Base-by-base conservation (phyloP, 139 green algal genomes). In the Yamagishiella unicocca region DNA sequence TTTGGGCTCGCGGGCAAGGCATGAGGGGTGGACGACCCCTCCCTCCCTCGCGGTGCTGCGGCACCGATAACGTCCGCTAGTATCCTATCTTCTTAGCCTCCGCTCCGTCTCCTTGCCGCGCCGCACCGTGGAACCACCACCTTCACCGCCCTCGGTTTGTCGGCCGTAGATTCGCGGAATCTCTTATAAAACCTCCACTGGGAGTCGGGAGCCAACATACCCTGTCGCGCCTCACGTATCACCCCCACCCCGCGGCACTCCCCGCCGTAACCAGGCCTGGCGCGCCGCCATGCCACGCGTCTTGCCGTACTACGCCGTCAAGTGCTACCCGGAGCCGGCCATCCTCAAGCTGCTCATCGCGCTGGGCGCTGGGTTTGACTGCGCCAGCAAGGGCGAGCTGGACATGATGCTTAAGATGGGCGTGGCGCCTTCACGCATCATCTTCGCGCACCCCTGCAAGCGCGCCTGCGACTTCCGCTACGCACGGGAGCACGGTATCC, bases 361-460 rank as follows among this genome's bases (percentile, higher is more conserved):
- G 3, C 81, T 99, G 37, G 97, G 97, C 31, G 92, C 96, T 21
- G 95, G 96, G 24, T 99, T 99, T 77, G 97, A 99, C 91, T 99
- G 96, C 83, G 97, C 97, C 9, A 95, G 86, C n/a, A 92, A 95
- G 46, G 93, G 93, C 0, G 97, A 99, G 92, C 84, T 99, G 31
- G 91, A 97, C 55, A 78, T 90, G 67, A 96, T 99, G 62, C 88
- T 97, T 46, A 78, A 90, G 17, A 70, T 98, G 87, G 98, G 97
- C 6, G 96, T 98, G 3, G 25, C 94, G 2, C 78, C 29, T n/a
- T 67, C 90, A 4, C 89, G 91, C 55, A 96, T 99, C 79, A 93
- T 99, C n/a, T 99, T 96, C 82, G 97, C 97, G 12, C 97, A 99
- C 91, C 93, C 97, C 37, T 98, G 95, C 94, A 99, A 99, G 94